phyloP scores from a whole-genome alignment of 108 stramenopile genomes.

The Ochromonas danica region DNA sequence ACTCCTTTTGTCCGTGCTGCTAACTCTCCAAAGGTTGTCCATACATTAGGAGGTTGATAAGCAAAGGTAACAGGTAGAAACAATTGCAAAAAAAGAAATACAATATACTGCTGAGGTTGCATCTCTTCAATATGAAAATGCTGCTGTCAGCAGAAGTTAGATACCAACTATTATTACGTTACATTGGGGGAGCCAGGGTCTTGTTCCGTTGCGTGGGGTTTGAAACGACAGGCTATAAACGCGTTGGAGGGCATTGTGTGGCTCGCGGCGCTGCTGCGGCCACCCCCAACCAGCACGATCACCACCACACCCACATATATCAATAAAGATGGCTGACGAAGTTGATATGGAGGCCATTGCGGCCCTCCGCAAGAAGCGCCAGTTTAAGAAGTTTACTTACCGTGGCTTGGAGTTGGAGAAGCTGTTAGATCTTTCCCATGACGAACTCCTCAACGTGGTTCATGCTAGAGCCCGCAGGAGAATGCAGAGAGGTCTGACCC shows the following conservation, averaged over 20 bases:
- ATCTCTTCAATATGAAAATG: too few relatives aligned
- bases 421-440: constrained; percentile 91
- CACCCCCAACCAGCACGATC: too few relatives aligned
- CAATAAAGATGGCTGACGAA: constrained; percentile 73
- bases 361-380: constrained; percentile 98
- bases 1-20: background rate
- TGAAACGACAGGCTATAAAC: too few relatives aligned
- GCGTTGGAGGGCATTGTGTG: too few relatives aligned
- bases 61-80: too few relatives aligned
- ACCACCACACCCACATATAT: background rate
- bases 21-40: background rate
- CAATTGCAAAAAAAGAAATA: too few relatives aligned
- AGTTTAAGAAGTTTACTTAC: constrained; percentile 99
- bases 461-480: constrained; percentile 90
- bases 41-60: background rate
- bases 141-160: too few relatives aligned
- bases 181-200: too few relatives aligned
- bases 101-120: too few relatives aligned
- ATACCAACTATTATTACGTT: too few relatives aligned
- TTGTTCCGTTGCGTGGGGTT: too few relatives aligned
- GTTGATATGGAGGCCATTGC: constrained; percentile 77
- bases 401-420: constrained; percentile 96
- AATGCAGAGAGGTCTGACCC: constrained; percentile 95
- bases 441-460: constrained; percentile 94
- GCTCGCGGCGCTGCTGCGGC: too few relatives aligned